phyloP scores from a whole-genome alignment of 495 filamentous ascomycete genomes.

The Tuber magnatum region DNA sequence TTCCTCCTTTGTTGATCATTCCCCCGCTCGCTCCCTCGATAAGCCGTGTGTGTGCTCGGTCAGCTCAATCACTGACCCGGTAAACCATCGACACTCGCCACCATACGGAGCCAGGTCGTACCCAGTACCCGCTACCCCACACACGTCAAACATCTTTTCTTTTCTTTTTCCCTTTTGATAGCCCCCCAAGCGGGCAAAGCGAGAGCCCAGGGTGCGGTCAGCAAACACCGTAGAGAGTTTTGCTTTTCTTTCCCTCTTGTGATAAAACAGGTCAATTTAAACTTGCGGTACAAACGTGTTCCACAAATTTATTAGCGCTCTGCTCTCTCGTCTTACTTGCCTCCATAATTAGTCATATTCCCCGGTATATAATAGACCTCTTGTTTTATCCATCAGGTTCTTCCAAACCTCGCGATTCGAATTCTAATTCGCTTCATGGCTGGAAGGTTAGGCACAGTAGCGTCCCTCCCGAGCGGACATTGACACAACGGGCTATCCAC shows the following conservation, averaged over 20 bases:
- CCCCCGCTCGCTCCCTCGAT: slow-evolving; percentile 28
- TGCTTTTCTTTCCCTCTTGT: slow-evolving; percentile 8
- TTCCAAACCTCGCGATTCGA: slow-evolving; percentile 27
- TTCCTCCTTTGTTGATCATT: slow-evolving; percentile 7
- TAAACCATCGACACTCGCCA: slow-evolving; percentile 12
- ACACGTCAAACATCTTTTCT: slow-evolving; percentile 23
- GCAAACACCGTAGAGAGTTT: background rate
- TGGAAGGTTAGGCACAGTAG: slow-evolving; percentile 30
- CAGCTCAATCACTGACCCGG: slow-evolving; percentile 25
- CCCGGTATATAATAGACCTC: slow-evolving; percentile 38
- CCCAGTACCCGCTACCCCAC: slow-evolving; percentile 27
- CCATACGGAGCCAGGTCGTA: slow-evolving; percentile 6
- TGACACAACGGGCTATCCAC: slow-evolving; percentile 19
- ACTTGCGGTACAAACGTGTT: slow-evolving; percentile 35
- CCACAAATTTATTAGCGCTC: slow-evolving; percentile 27
- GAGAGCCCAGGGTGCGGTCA: slow-evolving; percentile 25
- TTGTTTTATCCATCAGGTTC: slow-evolving; percentile 19
- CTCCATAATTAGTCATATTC: slow-evolving; percentile 34
- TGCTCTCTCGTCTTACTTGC: background rate
- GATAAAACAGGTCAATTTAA: slow-evolving; percentile 35
- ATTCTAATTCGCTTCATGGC: slow-evolving; percentile 33
- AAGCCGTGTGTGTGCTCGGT: slow-evolving; percentile 20
- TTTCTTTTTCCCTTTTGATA: slow-evolving; percentile 18
- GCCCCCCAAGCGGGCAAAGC: slow-evolving; percentile 28
- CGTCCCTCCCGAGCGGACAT: slow-evolving; percentile 14